Evolutionary conservation across 805 yeast species (phyloP), one percentile per base, ranked within the genome.

Genomic region (Hemisphaericaspora nanyangensis): DNA sequence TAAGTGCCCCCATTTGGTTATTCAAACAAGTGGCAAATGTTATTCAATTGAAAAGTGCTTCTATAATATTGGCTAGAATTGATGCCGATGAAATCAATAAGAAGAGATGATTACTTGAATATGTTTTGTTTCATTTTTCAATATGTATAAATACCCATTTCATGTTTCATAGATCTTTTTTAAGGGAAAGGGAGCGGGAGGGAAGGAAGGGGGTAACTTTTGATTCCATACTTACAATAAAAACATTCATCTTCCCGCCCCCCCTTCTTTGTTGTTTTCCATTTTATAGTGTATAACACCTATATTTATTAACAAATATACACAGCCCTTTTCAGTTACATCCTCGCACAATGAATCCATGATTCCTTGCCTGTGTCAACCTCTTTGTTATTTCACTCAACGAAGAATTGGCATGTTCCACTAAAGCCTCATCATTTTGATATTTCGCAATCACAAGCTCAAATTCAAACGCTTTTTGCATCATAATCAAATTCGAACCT

Each of bases 21-120:
- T 86, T 89, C 68, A 93, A 93, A 66, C 99, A 93, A 68, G 61
- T 82, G 42, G 85, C 95, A 46, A 93, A 95, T 58, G 80, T 87
- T 16, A 78, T 93, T 44, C 99, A 93, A 66, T 65, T 93, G 76
- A 74, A 78, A 41, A 80, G 85, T 52, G 99, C 99, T 10, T 88
- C 95, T 10, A 60, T 83, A 27, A 72, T 78, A 38, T 74, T 93
- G 54, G 97, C 97, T 8, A 77, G 74, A 44, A 56, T 76, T 42
- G 99, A 93, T 58, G 85, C 84, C 11, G 73, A 68, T 38, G 79
- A 70, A 11, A 35, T 34, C 27, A 37, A 35, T 16, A 33, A 33
- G 37, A 38, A 31, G n/a, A n/a, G n/a, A n/a, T n/a, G 18, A 31
- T 31, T 72, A 70, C 39, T 43, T 50, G 5, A 51, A 52, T 24